A percentile compares a stretch with the other conserved stretches of the same genome.
Evolutionary conservation across 306 rosid genomes (phyloP).

Genomic region (Mucuna pruriens): DNA sequence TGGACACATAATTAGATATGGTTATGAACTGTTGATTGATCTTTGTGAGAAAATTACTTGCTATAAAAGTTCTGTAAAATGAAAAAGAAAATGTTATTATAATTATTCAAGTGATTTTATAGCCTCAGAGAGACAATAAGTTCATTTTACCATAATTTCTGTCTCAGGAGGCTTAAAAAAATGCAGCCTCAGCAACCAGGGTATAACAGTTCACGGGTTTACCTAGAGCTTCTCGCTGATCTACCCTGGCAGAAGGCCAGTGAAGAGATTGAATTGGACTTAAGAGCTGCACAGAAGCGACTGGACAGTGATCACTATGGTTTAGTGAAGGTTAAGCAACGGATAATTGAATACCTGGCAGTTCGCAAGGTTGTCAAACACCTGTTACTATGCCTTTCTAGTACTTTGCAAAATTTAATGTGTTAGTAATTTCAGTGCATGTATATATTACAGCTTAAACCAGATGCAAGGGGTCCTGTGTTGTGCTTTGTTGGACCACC

Average conservation of each 20-base stretch:
- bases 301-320: slow-evolving; percentile 95
- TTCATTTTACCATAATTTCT: slow-evolving; percentile 30
- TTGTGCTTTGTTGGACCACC: slow-evolving; percentile 99
- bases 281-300: slow-evolving; percentile 84
- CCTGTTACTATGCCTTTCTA: slow-evolving; percentile 20
- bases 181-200: slow-evolving; percentile 99
- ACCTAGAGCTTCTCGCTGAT: slow-evolving; percentile 98
- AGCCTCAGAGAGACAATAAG: slow-evolving; percentile 17
- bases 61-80: slow-evolving; percentile 10
- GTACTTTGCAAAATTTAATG: slow-evolving; percentile 39
- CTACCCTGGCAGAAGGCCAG: slow-evolving; percentile 90
- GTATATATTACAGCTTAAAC: slow-evolving; percentile 77
- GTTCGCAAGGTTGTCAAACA: slow-evolving; percentile 87
- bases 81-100: slow-evolving; percentile 15
- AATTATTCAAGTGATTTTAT: slow-evolving; percentile 11
- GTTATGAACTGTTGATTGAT: slow-evolving; percentile 8
- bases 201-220: slow-evolving; percentile 88
- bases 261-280: slow-evolving; percentile 85
- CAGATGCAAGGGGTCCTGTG: slow-evolving; percentile 99
- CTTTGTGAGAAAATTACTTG: slow-evolving; percentile 15
- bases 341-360: slow-evolving; percentile 95
- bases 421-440: slow-evolving; percentile 40
- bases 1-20: slow-evolving; percentile 30
- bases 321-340: slow-evolving; percentile 90
- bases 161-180: slow-evolving; percentile 94